phyloP scores from a whole-genome alignment of 352 stramenopile species.

The Phytophthora pistaciae region DNA sequence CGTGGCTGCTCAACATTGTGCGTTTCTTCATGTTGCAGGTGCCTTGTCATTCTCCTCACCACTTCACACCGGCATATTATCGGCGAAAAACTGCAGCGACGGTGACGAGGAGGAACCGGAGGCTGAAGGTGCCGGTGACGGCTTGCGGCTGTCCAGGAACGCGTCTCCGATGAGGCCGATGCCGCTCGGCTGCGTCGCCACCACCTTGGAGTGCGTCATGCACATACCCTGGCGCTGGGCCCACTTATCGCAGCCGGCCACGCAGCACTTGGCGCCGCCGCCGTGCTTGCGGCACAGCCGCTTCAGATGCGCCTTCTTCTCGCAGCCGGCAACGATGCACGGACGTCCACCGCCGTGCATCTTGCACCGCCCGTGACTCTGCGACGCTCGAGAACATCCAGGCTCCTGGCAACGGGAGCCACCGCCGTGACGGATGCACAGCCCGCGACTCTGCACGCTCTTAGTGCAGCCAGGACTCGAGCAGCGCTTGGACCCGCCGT shows the following conservation, averaged over 20 bases:
- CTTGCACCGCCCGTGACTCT: constrained; percentile 82
- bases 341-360: constrained; percentile 61
- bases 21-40: not conserved
- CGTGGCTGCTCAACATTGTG: not conserved
- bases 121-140: constrained; percentile 6
- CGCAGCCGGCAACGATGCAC: constrained; percentile 72
- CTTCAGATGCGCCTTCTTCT: constrained; percentile 88
- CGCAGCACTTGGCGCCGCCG: constrained; percentile 78
- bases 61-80: constrained; percentile 1
- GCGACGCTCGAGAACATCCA: constrained; percentile 56
- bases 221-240: constrained; percentile 86
- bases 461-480: constrained; percentile 78
- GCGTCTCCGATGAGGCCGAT: constrained; percentile 6
- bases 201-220: constrained; percentile 83
- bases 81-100: constrained; percentile 24
- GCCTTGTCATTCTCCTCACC: not conserved
- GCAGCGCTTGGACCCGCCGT: constrained; percentile 87
- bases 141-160: not conserved
- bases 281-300: constrained; percentile 86
- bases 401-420: constrained; percentile 80
- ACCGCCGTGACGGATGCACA: constrained; percentile 77
- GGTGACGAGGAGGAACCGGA: constrained; percentile 16
- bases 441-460: constrained; percentile 78
- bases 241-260: constrained; percentile 82
- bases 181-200: constrained; percentile 12